A percentile compares a stretch with the other conserved stretches of the same genome.
Evolutionary conservation across 805 yeast genomes (phyloP).

Genomic region (Saturnispora saitoi): DNA sequence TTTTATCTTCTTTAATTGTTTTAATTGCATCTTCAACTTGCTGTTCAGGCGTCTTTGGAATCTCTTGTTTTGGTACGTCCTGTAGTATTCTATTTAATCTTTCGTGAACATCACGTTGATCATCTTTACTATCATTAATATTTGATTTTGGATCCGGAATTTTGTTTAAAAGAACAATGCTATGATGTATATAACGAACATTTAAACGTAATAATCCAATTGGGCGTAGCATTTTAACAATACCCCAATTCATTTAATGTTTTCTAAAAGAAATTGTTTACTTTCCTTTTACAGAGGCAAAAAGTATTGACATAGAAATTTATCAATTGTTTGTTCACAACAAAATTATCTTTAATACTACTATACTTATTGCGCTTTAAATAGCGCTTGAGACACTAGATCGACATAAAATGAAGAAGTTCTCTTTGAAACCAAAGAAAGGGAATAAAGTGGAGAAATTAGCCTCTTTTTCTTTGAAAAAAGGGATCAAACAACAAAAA

Average conservation of each 20-base stretch:
- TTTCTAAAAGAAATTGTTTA: not conserved
- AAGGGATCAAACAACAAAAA: not conserved
- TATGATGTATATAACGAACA: not conserved
- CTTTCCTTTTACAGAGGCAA: not conserved
- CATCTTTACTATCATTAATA: not conserved
- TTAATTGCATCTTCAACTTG: not conserved
- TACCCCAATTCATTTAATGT: not conserved
- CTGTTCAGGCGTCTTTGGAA: not conserved
- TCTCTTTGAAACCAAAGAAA: constrained; percentile 29
- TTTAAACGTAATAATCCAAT: not conserved
- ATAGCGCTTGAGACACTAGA: not conserved
- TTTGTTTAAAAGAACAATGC: not conserved
- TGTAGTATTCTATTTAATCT: constrained; percentile 9
- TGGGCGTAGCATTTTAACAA: not conserved
- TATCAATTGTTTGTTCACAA: not conserved
- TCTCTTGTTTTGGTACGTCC: constrained; percentile 7
- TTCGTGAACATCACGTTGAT: constrained; percentile 3
- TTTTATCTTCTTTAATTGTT: constrained; percentile 6
- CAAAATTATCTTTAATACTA: not conserved
- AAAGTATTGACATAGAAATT: not conserved
- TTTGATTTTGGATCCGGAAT: not conserved
- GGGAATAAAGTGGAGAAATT: not conserved
- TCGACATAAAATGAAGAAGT: constrained; percentile 26
- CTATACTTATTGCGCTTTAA: not conserved
- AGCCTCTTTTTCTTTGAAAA: not conserved